A percentile compares a stretch with the other conserved stretches of the same genome.
These are phyloP conservation scores for Tardiomyces blankii DNA, from an alignment of 1,139 yeast genomes.

Conservation along the genomic window DNA sequence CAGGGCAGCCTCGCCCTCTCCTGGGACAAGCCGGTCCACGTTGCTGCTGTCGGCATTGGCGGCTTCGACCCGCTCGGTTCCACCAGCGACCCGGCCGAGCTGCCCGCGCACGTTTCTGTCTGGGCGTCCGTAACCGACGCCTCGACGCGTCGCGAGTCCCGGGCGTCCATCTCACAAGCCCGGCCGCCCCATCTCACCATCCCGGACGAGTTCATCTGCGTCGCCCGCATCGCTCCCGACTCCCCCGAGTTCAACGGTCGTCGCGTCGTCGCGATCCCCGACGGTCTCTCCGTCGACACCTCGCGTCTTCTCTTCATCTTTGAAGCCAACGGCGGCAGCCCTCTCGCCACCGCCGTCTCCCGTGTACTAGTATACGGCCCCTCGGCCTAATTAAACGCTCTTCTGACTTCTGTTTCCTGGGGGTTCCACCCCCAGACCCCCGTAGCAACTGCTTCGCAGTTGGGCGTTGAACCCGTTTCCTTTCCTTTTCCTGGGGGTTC, in stretches of 20 bases:
- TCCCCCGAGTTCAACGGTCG: neutral
- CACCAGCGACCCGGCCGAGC: neutral
- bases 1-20: neutral
- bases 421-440: too few species aligned
- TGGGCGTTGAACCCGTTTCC: too few species aligned
- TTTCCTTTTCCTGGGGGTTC: too few species aligned
- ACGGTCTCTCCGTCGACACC: conserved; percentile 9
- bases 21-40: neutral
- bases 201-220: neutral
- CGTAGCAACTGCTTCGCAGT: too few species aligned
- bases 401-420: too few species aligned
- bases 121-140: neutral
- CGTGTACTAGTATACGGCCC: conserved; percentile 23
- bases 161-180: neutral
- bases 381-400: too few species aligned
- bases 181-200: neutral
- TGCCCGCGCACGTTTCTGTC: neutral
- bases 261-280: neutral
- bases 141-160: neutral
- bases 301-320: conserved; percentile 15
- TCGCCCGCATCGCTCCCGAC: neutral
- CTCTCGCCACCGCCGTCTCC: conserved; percentile 24
- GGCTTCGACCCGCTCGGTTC: neutral
- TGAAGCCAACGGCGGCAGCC: conserved; percentile 26
- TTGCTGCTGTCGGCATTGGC: neutral